Evolutionary conservation across 371 early-diverging fungal genomes (phyloP), one percentile per base, ranked within the genome.

Genomic region (Apophysomyces variabilis): DNA sequence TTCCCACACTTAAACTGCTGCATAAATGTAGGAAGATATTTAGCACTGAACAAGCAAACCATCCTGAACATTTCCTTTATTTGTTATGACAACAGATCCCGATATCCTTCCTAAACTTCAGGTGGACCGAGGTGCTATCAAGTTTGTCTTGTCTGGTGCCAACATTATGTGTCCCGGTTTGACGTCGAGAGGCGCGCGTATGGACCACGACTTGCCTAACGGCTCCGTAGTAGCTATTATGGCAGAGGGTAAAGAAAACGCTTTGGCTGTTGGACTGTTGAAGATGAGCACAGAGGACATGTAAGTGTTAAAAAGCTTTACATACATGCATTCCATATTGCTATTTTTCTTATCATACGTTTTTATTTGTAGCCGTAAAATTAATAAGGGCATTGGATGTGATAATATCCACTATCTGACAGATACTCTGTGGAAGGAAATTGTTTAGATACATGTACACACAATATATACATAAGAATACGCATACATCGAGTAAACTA

Each of bases 151-250:
- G 54, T 90, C 93, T 4, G 98, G 97, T 5, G 98, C 98, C 58
- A 93, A 96, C 72, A 96, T 99, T 70, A 99, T 99, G 99, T 98
- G 98, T 70, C 99, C 98, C 11, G 99, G 99, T 39, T 81, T 98
- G 73, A 98, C 98, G 26, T 95, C 95, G 14, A 89, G 90, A 38
- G 98, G 97, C 5, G 99, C 95, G 6, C 76, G 87, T 59, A 86
- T 99, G 86, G 91, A 93, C 44, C 85, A 77, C 35, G 85, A 86
- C 57, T 77, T 96, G 37, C 92, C 93, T 7, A 87, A 76, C 39
- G 91, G 84, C 11, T 68, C 91, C 0, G 81, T 93, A n/a, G 99
- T 97, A 3, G 95, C 96, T 2, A 91, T 99, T 43, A 89, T 90
- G 77, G 98, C 97, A 5, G 97, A 99, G 77, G 99, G 98, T 46